phyloP scores from a whole-genome alignment of 164 flowering plant genomes.

The Chimonanthus salicifolius region DNA sequence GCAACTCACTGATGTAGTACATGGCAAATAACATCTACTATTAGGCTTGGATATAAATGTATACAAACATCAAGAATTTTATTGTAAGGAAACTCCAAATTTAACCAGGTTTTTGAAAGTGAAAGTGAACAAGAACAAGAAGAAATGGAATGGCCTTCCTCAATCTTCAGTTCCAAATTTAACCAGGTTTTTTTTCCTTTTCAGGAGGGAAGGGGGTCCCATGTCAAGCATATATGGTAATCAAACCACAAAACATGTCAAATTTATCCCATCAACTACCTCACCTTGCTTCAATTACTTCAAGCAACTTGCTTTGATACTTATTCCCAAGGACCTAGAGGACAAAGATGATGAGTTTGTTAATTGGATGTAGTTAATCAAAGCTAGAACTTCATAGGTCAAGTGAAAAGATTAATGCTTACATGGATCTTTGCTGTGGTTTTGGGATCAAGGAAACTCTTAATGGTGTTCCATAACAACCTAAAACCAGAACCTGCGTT shows the following conservation, averaged over 20 bases:
- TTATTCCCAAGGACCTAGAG: constrained; percentile 83
- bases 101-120: not conserved
- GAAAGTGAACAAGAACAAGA: not conserved
- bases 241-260: not conserved
- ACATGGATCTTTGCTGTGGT: constrained; percentile 94
- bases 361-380: not conserved
- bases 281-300: constrained; percentile 86
- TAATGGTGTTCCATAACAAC: constrained; percentile 88
- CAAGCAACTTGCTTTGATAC: constrained; percentile 84
- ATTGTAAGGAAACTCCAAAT: not conserved
- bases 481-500: constrained; percentile 98
- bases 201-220: too few relatives aligned
- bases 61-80: not conserved
- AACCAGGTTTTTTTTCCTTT: too few relatives aligned
- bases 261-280: not conserved
- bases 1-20: constrained; percentile 50
- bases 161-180: too few relatives aligned
- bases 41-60: not conserved
- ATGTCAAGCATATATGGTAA: not conserved
- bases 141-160: not conserved
- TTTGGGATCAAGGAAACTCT: constrained; percentile 82
- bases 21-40: not conserved
- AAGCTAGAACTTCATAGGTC: not conserved
- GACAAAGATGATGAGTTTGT: not conserved
- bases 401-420: constrained; percentile 4